Percentiles rank a stretch among this genome's conserved stretches.
Conservation (phyloP, 148 eudicot genomes). For the Fagopyrum esculentum region DNA sequence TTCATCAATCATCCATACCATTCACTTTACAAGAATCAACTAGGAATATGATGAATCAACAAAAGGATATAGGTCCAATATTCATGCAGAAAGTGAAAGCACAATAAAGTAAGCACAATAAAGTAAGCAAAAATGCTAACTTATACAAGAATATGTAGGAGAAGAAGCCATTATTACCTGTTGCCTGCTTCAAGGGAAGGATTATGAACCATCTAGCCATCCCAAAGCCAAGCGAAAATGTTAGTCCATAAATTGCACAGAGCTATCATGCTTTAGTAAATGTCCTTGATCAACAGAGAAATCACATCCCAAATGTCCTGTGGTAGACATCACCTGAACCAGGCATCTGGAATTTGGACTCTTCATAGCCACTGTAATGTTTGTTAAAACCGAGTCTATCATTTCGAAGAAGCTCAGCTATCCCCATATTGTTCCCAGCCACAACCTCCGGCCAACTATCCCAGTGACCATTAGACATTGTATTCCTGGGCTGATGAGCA, state of each 20-base stretch:
- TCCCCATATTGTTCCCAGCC: slow-evolving; percentile 35
- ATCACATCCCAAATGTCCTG: slow-evolving; percentile 47
- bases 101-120: background rate
- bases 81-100: background rate
- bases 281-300: background rate
- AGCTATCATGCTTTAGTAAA: slow-evolving; percentile 5
- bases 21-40: background rate
- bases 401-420: slow-evolving; percentile 46
- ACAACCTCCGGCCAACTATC: slow-evolving; percentile 55
- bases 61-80: background rate
- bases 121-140: background rate
- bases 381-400: slow-evolving; percentile 43
- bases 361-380: slow-evolving; percentile 38
- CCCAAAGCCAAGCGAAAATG: slow-evolving; percentile 11
- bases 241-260: slow-evolving; percentile 10
- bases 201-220: slow-evolving; percentile 7
- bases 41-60: background rate
- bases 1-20: background rate
- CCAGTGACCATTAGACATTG: slow-evolving; percentile 62
- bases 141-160: background rate
- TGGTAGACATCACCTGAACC: slow-evolving; percentile 47
- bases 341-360: slow-evolving; percentile 47
- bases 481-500: slow-evolving; percentile 51
- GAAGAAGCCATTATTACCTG: background rate
- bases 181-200: background rate